Base-by-base conservation (phyloP, 139 green algal species). In the Astrephomene gubernaculifera region DNA sequence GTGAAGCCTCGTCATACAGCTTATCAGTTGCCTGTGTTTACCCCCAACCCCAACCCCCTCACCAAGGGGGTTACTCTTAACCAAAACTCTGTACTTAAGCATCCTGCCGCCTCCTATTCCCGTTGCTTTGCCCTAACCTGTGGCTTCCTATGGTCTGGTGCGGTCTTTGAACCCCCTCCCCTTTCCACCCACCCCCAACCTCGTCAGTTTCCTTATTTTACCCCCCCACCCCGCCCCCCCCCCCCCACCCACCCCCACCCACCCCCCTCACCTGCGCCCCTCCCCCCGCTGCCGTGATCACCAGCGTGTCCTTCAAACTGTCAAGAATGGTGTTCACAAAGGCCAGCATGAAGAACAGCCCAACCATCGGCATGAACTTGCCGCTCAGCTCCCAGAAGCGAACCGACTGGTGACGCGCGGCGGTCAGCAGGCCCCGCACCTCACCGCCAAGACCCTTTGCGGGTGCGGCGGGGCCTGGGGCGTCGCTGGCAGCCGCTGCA, bases 281-380 rank as follows among this genome's bases (percentile, higher is more conserved):
- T 4, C 88, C 90, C 22, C 95, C 96, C 27, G 86, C 85, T 8
- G 95, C 94, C 24, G 97, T 99, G 70, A 99, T 97, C 36, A 99
- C 94, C 10, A 98, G 89, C 14, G 95, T 97, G 88, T 98, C 95
- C 83, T 97, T 98, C 67, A 98, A 83, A n/a, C 71, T 93, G 93
- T 99, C 96, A 14, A 99, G 89, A 44, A 99, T 95, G 33, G 96
- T 98, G 93, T 99, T 99, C 52, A 97, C 91, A 86, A 99, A 98
- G 7, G 95, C 92, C 93, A 98, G 92, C 52, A 90, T 91, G 73
- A 95, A 95, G 89, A 98, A 99, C 53, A 99, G 91, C 22, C 87
- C 49, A 57, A 93, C 90, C 96, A 98, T 98, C 24, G 95, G 96
- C 38, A 98, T 65, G 74, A 98, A 95, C 65, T 86, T 86, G 60